Conservation (phyloP, 2,329 filamentous ascomycete genomes). For the Diaporthe batatas region DNA sequence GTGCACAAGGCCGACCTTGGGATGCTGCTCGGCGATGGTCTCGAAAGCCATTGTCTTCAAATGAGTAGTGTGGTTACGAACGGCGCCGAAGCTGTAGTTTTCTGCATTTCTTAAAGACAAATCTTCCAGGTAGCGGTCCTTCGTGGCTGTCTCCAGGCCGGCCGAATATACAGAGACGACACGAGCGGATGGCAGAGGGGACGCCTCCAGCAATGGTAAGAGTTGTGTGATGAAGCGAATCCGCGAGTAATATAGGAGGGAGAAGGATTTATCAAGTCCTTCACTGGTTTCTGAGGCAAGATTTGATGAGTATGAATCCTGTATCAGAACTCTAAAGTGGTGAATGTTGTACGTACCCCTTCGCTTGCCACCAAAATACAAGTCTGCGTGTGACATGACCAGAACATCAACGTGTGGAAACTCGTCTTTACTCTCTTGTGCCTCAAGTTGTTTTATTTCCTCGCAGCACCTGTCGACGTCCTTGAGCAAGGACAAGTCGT, state of each 20-base stretch:
- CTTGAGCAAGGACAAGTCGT: not conserved
- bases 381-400: constrained; percentile 6
- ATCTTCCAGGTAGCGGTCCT: not conserved
- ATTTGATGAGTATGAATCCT: not conserved
- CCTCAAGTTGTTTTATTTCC: not conserved
- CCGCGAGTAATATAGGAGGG: not conserved
- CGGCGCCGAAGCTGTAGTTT: constrained; percentile 1
- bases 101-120: not conserved
- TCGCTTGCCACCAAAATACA: not conserved
- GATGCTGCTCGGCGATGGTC: constrained; percentile 1
- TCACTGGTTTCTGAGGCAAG: not conserved
- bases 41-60: constrained; percentile 15
- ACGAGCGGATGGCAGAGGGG: not conserved
- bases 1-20: not conserved
- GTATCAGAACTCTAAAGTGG: not conserved
- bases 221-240: not conserved
- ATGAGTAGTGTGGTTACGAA: not conserved
- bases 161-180: not conserved
- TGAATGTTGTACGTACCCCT: not conserved
- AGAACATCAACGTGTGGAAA: not conserved
- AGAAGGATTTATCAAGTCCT: constrained; percentile 9
- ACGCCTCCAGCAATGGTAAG: not conserved
- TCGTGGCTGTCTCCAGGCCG: not conserved
- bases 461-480: constrained; percentile 9
- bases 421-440: not conserved